These are phyloP conservation scores for Epichloe elymi DNA, from an alignment of 2,329 filamentous ascomycete genomes.

Conservation along the genomic window DNA sequence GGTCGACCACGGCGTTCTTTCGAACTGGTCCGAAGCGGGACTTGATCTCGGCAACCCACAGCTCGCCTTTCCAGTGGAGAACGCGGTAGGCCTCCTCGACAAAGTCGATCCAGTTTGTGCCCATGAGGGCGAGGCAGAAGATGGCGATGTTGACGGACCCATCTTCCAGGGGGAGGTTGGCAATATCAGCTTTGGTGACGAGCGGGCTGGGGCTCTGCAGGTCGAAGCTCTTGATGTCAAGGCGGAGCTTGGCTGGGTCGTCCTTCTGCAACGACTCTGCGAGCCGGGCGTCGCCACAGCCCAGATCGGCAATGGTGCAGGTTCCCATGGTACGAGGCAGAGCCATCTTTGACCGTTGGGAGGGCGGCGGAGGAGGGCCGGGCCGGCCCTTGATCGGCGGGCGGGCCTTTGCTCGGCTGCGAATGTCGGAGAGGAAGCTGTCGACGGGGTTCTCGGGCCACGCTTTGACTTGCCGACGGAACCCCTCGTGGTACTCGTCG, in stretches of 20 bases:
- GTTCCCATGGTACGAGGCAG: conserved; percentile 60
- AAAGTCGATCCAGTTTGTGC: conserved; percentile 95
- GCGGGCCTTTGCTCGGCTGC: conserved; percentile 47
- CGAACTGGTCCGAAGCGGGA: conserved; percentile 53
- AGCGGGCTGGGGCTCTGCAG: conserved; percentile 63
- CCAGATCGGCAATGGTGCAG: conserved; percentile 78
- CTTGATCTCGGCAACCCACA: conserved; percentile 97
- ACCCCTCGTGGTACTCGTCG: conserved; percentile 89
- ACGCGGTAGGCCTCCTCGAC: conserved; percentile 91
- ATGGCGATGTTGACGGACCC: conserved; percentile 74
- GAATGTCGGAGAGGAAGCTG: conserved; percentile 63
- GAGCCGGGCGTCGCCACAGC: conserved; percentile 83
- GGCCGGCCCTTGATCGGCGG: conserved; percentile 18
- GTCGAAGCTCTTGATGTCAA: conserved; percentile 76
- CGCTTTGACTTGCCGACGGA: conserved; percentile 84
- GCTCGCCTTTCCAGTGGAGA: conserved; percentile 84
- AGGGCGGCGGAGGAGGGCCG: conserved; percentile 11
- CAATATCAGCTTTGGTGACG: conserved; percentile 82
- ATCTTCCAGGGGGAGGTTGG: conserved; percentile 62
- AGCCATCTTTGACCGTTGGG: conserved; percentile 25
- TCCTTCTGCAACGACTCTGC: conserved; percentile 53
- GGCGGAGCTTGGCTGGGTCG: conserved; percentile 50
- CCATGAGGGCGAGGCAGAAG: conserved; percentile 96
- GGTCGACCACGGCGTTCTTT: conserved; percentile 37
- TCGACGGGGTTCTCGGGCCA: conserved; percentile 98